Evolutionary conservation across 2,329 filamentous ascomycete species (phyloP).

Genomic region (Calonectria hongkongensis): DNA sequence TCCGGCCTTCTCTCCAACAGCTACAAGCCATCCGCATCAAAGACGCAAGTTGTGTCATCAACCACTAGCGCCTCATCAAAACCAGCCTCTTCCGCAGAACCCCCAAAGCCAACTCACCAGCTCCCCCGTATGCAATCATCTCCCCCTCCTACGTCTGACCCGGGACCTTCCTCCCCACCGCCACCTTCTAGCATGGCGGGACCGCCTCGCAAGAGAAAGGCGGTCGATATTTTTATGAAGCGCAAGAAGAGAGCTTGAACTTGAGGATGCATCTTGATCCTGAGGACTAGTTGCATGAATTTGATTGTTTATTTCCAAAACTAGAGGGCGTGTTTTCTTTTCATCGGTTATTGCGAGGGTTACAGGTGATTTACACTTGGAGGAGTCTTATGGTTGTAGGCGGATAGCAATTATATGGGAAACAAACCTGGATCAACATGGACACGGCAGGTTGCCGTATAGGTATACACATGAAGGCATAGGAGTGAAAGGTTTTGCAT

Average conservation of each 20-base stretch:
- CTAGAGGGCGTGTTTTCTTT: slow-evolving; percentile 26
- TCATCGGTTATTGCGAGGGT: neutral
- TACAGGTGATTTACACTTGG: slow-evolving; percentile 6
- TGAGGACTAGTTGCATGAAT: neutral
- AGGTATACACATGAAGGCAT: slow-evolving; percentile 18
- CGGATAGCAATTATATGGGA: slow-evolving; percentile 12
- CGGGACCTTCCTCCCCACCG: slow-evolving; percentile 51
- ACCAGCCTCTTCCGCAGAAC: slow-evolving; percentile 30
- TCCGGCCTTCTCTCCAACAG: slow-evolving; percentile 55
- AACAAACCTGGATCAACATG: slow-evolving; percentile 9
- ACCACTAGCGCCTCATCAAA: slow-evolving; percentile 37
- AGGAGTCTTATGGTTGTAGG: slow-evolving; percentile 25
- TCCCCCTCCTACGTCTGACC: slow-evolving; percentile 43
- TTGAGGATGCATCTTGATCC: neutral
- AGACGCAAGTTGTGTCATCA: slow-evolving; percentile 42
- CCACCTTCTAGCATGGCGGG: slow-evolving; percentile 29
- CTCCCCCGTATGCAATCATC: slow-evolving; percentile 47
- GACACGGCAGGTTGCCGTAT: slow-evolving; percentile 12
- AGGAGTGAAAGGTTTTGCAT: slow-evolving; percentile 17
- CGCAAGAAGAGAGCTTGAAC: slow-evolving; percentile 61
- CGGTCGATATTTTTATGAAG: slow-evolving; percentile 70
- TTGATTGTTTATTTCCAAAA: slow-evolving; percentile 12
- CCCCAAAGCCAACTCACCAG: slow-evolving; percentile 39
- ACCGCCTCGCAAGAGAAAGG: slow-evolving; percentile 64
- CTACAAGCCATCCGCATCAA: slow-evolving; percentile 48